Base-by-base conservation (phyloP, 495 filamentous ascomycete genomes). In the Achaetomiella virescens region DNA sequence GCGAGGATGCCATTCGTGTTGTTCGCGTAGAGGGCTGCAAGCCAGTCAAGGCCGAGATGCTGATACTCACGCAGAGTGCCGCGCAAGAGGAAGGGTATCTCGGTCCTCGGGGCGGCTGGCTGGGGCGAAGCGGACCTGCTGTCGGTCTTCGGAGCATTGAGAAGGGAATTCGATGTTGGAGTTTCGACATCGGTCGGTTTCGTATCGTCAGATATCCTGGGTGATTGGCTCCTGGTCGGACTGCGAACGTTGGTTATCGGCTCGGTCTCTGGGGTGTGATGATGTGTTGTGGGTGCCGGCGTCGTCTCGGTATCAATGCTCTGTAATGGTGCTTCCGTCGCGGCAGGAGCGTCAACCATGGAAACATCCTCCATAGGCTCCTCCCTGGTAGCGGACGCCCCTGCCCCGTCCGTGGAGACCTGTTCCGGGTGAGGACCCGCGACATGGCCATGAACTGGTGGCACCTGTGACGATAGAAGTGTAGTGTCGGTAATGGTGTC, bases 1-100 rank as follows among this genome's bases (percentile, higher is more conserved):
- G 95, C 95, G n/a, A 99, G 77, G 48, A 99, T 99, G 38, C 95
- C 95, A 66, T 99, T 99, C 47, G 90, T 93, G 57, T 88, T 81
- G 57, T 89, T 92, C n/a, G 83, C 84, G 70, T 99, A 96, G 5
- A 97, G 79, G 1, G 86, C 84, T 7, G 91, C 90, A 40, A 99
- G 86, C 95, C 95, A 99, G 64, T 99, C 95, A 14, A 99, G 75
- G 10, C 95, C 95, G 67, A 86, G 87, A 63, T 97, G 95, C 58
- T 99, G 95, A 63, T 99, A 99, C 70, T 96, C 91, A 70, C 95
- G 88, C 15, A 99, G 76, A 2, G 84, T 95, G 14, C 95, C 95
- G 58, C 95, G 84, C 2, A 99, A 75, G n/a, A 97, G 77, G 55
- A 89, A 88, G 0, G 93, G 92, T 49, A 96, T 80, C 4, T 88